A percentile compares a stretch with the other conserved stretches of the same genome.
Evolutionary conservation across 257 asterid species (phyloP).

Genomic region (Scutellaria galericulata): DNA sequence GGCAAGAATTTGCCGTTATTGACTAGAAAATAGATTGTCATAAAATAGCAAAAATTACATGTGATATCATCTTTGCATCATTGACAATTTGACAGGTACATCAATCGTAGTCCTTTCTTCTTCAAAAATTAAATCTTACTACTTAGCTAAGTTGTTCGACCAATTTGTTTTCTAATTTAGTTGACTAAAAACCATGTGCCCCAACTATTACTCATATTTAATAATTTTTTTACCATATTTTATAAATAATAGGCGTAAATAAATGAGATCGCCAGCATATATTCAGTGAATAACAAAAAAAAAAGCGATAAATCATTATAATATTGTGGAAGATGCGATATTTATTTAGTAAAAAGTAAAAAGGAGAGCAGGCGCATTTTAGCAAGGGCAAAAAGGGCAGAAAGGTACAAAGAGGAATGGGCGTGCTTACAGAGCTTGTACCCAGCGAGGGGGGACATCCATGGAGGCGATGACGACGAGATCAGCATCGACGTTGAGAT

Average conservation of each 20-base stretch:
- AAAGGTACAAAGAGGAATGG: not conserved
- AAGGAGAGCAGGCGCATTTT: not conserved
- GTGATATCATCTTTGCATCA: not conserved
- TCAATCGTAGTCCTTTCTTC: too few species aligned
- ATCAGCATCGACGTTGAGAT: constrained; percentile 75
- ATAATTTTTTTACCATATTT: too few species aligned
- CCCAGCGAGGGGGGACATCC: constrained; percentile 86
- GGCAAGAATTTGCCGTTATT: not conserved
- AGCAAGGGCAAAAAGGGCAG: not conserved
- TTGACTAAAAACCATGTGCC: constrained; percentile 10
- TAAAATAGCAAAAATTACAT: constrained; percentile 1
- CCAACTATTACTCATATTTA: not conserved
- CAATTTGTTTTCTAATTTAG: not conserved
- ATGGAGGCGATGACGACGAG: constrained; percentile 92
- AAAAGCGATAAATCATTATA: not conserved
- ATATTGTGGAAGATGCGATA: too few species aligned
- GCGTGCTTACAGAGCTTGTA: constrained; percentile 72
- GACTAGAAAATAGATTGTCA: not conserved
- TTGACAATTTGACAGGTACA: not conserved
- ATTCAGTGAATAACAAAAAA: not conserved
- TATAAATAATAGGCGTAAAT: not conserved
- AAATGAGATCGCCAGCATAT: not conserved
- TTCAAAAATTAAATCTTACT: too few species aligned
- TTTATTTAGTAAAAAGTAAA: too few species aligned
- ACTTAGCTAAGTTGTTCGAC: constrained; percentile 5